Evolutionary conservation across 805 yeast species (phyloP), one percentile per base, ranked within the genome.

Genomic region (Starmerella vaccinii): DNA sequence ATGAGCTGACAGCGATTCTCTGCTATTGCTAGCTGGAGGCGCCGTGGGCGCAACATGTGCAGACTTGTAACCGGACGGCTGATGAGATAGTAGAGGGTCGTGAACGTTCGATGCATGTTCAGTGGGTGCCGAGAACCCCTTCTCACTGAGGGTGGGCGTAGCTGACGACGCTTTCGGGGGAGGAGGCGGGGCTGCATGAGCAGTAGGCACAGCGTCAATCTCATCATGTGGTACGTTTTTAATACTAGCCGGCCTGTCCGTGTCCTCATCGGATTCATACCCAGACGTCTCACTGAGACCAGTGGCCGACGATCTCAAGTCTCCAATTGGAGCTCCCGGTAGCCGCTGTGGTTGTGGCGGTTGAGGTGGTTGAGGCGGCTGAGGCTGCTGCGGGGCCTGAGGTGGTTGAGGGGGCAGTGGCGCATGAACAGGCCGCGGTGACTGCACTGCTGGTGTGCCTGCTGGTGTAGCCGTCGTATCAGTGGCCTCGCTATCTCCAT

Each of bases 321-420:
- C 41, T 4, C 13, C 41, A n/a, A 10, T 23, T 10, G 41, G 27
- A 8, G 12, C 30, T 23, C 15, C n/a, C 22, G 30, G 15, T 13
- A 21, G 18, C 16, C 35, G n/a, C 9, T 50, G 32, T n/a, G 41
- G 41, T 30, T 51, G 38, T 32, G 52, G 49, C 16, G 48, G 47
- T n/a, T 50, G 56, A 13, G 52, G 35, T 10, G 8, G 46, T 5
- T 13, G 48, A n/a, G 49, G 52, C 19, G 47, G 47, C n/a, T 49
- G 48, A 23, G 45, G 45, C 32, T n/a, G n/a, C n/a, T 9, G 41
- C 49, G 56, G 22, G 15, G 51, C 37, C 43, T 26, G n/a, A n/a
- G n/a, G n/a, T n/a, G 50, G 38, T 16, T 32, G 33, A 30, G 38
- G 55, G 6, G 38, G 38, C 19, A 16, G 9, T 7, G 38, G 13